Conservation (phyloP, 176 grass and related monocot genomes). For the Phyllostachys edulis region DNA sequence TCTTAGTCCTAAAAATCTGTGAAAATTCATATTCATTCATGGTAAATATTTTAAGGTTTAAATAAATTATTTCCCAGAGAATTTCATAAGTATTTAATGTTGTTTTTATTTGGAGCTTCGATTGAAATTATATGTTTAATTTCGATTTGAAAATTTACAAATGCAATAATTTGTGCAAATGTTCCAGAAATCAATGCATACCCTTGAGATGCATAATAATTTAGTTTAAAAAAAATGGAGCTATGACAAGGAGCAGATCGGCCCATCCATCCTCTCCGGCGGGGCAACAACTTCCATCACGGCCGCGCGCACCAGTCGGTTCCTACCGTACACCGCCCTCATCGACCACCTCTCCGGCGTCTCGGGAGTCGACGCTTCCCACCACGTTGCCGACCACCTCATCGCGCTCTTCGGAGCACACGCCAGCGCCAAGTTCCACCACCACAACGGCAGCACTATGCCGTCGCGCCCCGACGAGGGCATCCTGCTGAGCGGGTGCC, state of each 20-base stretch:
- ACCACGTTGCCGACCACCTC: conserved; percentile 65
- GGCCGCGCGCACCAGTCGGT: not conserved
- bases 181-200: too few relatives aligned
- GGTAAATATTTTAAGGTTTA: too few relatives aligned
- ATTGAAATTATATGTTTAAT: too few relatives aligned
- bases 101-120: too few relatives aligned
- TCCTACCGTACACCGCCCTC: conserved; percentile 50
- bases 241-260: conserved; percentile 96
- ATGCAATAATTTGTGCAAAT: too few relatives aligned
- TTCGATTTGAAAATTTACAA: too few relatives aligned
- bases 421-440: conserved; percentile 60
- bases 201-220: too few relatives aligned
- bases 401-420: conserved; percentile 56
- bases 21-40: too few relatives aligned
- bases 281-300: not conserved
- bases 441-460: not conserved
- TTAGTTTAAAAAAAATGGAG: too few relatives aligned
- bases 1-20: too few relatives aligned
- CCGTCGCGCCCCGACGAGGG: conserved; percentile 33
- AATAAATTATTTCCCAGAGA: too few relatives aligned
- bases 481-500: conserved; percentile 83
- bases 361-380: conserved; percentile 51
- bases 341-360: conserved; percentile 43
- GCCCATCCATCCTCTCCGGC: conserved; percentile 32
- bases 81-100: too few relatives aligned